These are phyloP conservation scores for Casuarina equisetifolia DNA, from an alignment of 306 rosid species.

Conservation along the genomic window DNA sequence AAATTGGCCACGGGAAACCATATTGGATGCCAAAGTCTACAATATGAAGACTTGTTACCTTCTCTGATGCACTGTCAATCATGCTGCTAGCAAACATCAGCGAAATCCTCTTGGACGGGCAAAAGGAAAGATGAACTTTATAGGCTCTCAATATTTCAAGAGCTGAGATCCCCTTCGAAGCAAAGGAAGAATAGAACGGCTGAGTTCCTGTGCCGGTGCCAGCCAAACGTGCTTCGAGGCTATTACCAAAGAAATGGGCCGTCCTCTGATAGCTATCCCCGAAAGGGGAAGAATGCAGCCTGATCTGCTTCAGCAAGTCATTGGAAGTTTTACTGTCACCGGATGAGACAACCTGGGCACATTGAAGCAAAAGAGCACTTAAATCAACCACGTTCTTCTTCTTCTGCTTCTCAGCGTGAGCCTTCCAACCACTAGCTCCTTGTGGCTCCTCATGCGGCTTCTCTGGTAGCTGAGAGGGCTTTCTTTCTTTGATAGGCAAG, in stretches of 20 bases:
- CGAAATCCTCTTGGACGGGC: constrained; percentile 61
- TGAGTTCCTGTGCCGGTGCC: constrained; percentile 41
- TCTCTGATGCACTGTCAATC: constrained; percentile 35
- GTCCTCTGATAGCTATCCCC: constrained; percentile 71
- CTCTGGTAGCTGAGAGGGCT: not conserved
- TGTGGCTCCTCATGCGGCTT: not conserved
- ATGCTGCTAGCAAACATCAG: constrained; percentile 35
- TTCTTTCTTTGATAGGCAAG: constrained; percentile 6
- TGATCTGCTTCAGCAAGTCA: constrained; percentile 53
- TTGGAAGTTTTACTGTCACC: constrained; percentile 55
- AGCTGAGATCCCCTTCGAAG: constrained; percentile 30
- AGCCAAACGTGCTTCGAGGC: constrained; percentile 59
- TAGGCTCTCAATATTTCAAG: constrained; percentile 57
- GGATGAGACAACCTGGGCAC: constrained; percentile 69
- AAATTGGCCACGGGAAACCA: constrained; percentile 80
- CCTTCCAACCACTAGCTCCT: constrained; percentile 3
- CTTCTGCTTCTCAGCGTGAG: constrained; percentile 38
- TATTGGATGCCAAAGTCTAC: constrained; percentile 71
- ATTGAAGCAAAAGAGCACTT: constrained; percentile 55
- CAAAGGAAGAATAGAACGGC: not conserved
- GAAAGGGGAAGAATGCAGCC: constrained; percentile 55
- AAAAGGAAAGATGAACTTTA: constrained; percentile 41
- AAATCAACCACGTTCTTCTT: constrained; percentile 39
- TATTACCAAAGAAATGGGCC: constrained; percentile 64
- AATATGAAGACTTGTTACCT: constrained; percentile 53